A percentile compares a stretch with the other conserved stretches of the same genome.
Conservation (phyloP, 2,329 filamentous ascomycete species). For the Calonectria naviculata region DNA sequence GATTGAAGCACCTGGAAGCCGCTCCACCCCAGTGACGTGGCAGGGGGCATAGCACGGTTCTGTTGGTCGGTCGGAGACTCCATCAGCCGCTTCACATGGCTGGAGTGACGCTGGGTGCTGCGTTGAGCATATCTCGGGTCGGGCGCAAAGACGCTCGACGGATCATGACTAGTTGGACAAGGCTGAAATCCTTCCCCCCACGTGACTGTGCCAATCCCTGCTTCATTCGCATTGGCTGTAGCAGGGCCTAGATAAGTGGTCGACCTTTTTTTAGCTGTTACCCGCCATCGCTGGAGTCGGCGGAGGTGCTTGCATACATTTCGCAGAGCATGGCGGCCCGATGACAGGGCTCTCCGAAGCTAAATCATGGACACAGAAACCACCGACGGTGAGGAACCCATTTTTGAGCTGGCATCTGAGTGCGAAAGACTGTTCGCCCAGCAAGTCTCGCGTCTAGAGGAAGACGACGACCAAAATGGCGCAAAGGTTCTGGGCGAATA, state of each 20-base stretch:
- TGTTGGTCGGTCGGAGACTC: background rate
- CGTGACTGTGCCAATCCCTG: background rate
- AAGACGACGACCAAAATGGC: background rate
- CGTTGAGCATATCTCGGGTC: background rate
- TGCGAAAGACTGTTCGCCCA: slow-evolving; percentile 1
- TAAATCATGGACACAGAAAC: background rate
- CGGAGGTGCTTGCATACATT: background rate
- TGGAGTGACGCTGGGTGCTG: background rate
- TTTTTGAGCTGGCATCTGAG: background rate
- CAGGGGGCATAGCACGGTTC: background rate
- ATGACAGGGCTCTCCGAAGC: background rate
- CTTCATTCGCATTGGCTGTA: background rate
- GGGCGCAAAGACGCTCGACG: background rate
- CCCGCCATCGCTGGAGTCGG: background rate
- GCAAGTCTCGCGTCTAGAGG: background rate
- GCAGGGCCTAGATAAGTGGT: background rate
- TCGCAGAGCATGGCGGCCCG: background rate
- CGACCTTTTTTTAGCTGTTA: background rate
- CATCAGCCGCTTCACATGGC: background rate
- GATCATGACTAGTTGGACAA: background rate
- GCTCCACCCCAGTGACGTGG: background rate
- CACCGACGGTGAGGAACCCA: background rate
- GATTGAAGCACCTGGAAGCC: slow-evolving; percentile 1
- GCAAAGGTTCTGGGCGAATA: background rate
- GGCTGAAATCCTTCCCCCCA: background rate